Evolutionary conservation across 2,329 filamentous ascomycete genomes (phyloP).

Genomic region (Capronia epimyces): DNA sequence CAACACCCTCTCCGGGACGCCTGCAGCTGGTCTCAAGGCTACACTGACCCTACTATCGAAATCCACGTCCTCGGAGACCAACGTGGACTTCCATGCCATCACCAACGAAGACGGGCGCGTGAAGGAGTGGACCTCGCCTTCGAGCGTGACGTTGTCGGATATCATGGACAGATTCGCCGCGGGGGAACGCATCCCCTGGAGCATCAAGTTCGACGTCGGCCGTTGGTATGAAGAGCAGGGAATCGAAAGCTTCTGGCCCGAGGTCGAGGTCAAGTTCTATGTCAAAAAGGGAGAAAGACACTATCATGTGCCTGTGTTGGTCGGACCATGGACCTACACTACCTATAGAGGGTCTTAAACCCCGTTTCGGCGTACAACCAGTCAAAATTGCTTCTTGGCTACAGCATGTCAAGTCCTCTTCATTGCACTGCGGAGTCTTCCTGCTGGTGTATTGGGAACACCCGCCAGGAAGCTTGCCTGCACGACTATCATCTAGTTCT

Average conservation of each 20-base stretch:
- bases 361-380: neutral
- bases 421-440: too few relatives aligned
- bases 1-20: constrained; percentile 44
- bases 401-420: neutral
- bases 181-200: constrained; percentile 42
- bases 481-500: too few relatives aligned
- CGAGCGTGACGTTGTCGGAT: constrained; percentile 24
- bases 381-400: neutral
- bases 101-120: constrained; percentile 46
- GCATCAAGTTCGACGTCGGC: constrained; percentile 43
- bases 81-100: constrained; percentile 35
- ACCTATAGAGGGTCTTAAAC: constrained; percentile 46
- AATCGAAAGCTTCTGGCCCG: constrained; percentile 48
- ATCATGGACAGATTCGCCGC: constrained; percentile 27
- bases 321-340: constrained; percentile 49
- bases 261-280: constrained; percentile 48
- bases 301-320: constrained; percentile 48
- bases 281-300: constrained; percentile 45
- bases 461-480: too few relatives aligned
- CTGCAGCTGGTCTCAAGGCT: constrained; percentile 45
- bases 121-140: constrained; percentile 38
- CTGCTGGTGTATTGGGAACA: too few relatives aligned
- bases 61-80: constrained; percentile 29
- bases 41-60: constrained; percentile 55
- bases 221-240: constrained; percentile 45